These are phyloP conservation scores for Grammothele lineata DNA, from an alignment of 768 basidiomycete genomes.

Conservation along the genomic window DNA sequence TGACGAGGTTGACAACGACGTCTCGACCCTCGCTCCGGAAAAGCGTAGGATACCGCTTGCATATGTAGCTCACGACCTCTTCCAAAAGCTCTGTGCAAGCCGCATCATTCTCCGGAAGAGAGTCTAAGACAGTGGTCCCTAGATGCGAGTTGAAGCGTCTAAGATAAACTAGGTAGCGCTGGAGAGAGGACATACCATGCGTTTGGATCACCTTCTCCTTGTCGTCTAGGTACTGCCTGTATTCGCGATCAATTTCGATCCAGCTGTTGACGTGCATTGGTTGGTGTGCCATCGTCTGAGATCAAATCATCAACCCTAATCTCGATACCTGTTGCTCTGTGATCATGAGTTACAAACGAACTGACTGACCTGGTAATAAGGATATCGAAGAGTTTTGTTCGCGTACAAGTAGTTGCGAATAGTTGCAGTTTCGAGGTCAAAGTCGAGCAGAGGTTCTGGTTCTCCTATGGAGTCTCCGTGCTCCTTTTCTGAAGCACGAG, in stretches of 20 bases:
- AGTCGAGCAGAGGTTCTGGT: slow-evolving; percentile 15
- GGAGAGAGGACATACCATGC: slow-evolving; percentile 19
- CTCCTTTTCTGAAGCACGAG: too few relatives aligned
- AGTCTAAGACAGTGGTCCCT: slow-evolving; percentile 27
- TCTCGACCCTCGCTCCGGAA: slow-evolving; percentile 19
- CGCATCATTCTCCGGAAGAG: slow-evolving; percentile 32
- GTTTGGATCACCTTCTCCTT: slow-evolving; percentile 29
- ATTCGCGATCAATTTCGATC: slow-evolving; percentile 35
- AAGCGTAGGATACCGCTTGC: slow-evolving; percentile 32
- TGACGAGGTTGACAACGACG: slow-evolving; percentile 27
- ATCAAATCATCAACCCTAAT: background rate
- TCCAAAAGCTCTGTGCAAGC: slow-evolving; percentile 30
- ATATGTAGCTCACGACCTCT: slow-evolving; percentile 29
- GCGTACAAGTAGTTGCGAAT: slow-evolving; percentile 17
- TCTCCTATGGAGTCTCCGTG: slow-evolving; percentile 7
- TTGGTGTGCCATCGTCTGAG: slow-evolving; percentile 31
- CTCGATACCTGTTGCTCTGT: background rate
- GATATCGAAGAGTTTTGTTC: slow-evolving; percentile 21
- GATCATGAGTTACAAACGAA: too few relatives aligned
- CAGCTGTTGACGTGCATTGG: slow-evolving; percentile 34
- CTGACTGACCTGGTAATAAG: slow-evolving; percentile 15
- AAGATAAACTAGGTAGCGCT: background rate
- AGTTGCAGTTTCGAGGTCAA: slow-evolving; percentile 14
- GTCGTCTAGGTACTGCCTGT: slow-evolving; percentile 28
- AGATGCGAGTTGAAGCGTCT: background rate